Evolutionary conservation across 2,329 filamentous ascomycete genomes (phyloP), one percentile per base, ranked within the genome.

Genomic region (Fusarium begoniae): DNA sequence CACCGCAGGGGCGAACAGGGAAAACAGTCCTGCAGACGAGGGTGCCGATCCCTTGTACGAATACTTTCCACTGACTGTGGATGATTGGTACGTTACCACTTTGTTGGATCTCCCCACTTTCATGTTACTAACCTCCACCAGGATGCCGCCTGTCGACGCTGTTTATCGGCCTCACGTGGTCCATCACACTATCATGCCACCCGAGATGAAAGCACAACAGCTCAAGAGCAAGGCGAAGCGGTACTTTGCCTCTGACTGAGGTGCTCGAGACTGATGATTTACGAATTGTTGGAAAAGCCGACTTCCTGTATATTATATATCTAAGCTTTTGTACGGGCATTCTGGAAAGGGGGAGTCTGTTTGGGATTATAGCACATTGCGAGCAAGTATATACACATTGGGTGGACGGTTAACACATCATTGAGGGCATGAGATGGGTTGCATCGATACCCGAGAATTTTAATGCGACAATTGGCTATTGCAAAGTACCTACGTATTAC

Each of bases 121-220:
- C 26, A 32, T 22, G 44, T 63, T 57, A 61, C 72, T 79, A 70
- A 79, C 50, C 6, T 41, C 41, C 18, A 35, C 51, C 50, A 89
- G 90, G 91, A 94, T 95, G 90, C 93, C 93, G 5, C 94, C 94
- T 2, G 94, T 97, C 7, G 94, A 97, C 82, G 94, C 94, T 10
- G 92, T 98, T 22, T 98, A 97, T 81, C 88, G 94, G 55, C 96
- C 95, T 11, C 95, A 98, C 81, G 94, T 98, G 22, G 95, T 98
- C 7, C 96, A 98, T 82, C 95, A 98, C 80, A 96, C 93, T 22
- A 88, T 89, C 53, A 86, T 93, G 54, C 91, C 91, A 15, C 87
- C 90, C 9, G 92, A 94, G 76, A 87, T 92, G 77, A 93, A 93
- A 79, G 91, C 92, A 6, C 89, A 92, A 70, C 89, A 92, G 76